Evolutionary conservation across 495 filamentous ascomycete genomes (phyloP).

Genomic region (Annulohypoxylon moriforme): DNA sequence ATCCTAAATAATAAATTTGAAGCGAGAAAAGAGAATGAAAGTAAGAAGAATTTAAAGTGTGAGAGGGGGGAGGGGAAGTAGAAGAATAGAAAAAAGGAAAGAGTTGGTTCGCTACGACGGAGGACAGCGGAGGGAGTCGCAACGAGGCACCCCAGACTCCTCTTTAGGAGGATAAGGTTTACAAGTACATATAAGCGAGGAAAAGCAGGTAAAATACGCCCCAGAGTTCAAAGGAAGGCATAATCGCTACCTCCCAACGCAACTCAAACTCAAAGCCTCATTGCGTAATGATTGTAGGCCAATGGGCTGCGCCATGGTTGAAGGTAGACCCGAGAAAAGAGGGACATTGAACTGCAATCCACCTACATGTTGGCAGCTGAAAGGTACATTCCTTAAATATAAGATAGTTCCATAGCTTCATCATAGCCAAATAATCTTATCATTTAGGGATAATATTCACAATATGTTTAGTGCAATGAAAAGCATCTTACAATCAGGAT

Average conservation of each 20-base stretch:
- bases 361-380: not conserved
- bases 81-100: slow-evolving; percentile 1
- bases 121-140: slow-evolving; percentile 9
- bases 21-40: not conserved
- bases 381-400: not conserved
- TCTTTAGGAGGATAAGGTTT: slow-evolving; percentile 31
- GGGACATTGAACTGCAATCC: slow-evolving; percentile 7
- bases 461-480: not conserved
- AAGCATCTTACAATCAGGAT: not conserved
- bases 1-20: not conserved
- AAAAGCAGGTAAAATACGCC: slow-evolving; percentile 7
- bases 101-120: slow-evolving; percentile 25
- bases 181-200: slow-evolving; percentile 12
- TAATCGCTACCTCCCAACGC: slow-evolving; percentile 26
- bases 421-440: not conserved
- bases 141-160: slow-evolving; percentile 18
- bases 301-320: slow-evolving; percentile 25
- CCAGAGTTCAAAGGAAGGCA: slow-evolving; percentile 21
- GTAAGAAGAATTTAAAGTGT: slow-evolving; percentile 15
- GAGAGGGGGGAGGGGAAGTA: slow-evolving; percentile 9
- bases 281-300: slow-evolving; percentile 37
- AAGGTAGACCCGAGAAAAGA: slow-evolving; percentile 3
- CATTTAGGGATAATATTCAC: not conserved
- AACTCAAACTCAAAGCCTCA: slow-evolving; percentile 37
- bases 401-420: not conserved